Evolutionary conservation across 768 basidiomycete species (phyloP).

Genomic region (Cantharellus anzutake): DNA sequence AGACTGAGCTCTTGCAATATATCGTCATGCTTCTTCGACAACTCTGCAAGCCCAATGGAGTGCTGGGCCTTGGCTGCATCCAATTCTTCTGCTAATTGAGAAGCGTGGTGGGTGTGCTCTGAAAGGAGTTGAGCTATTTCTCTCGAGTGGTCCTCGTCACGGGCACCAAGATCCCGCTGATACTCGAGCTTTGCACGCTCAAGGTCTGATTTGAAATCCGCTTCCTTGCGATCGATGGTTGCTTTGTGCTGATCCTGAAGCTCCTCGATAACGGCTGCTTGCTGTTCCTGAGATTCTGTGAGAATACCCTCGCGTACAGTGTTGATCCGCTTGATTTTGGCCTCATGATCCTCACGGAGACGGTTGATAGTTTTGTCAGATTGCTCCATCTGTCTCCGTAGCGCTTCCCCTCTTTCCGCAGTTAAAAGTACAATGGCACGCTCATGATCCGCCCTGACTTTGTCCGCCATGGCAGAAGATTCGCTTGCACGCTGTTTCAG

Average conservation of each 20-base stretch:
- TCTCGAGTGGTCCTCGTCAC: constrained; percentile 37
- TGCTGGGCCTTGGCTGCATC: constrained; percentile 28
- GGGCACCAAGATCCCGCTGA: constrained; percentile 28
- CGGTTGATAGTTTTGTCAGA: constrained; percentile 44
- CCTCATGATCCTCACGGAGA: constrained; percentile 56
- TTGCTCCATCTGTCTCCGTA: constrained; percentile 43
- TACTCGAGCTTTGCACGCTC: constrained; percentile 50
- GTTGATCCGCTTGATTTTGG: constrained; percentile 52
- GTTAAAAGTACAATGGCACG: constrained; percentile 8
- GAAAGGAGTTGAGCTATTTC: constrained; percentile 8
- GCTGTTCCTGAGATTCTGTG: constrained; percentile 53
- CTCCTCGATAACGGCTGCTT: constrained; percentile 36
- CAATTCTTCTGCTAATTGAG: constrained; percentile 31
- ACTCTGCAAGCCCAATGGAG: constrained; percentile 21
- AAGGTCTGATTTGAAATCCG: constrained; percentile 41
- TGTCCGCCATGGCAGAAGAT: constrained; percentile 1
- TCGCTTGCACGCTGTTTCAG: neutral
- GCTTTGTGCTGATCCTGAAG: constrained; percentile 57
- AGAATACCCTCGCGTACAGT: constrained; percentile 56
- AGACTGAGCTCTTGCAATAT: constrained; percentile 4
- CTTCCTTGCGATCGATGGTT: constrained; percentile 46
- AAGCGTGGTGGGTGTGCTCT: constrained; percentile 7
- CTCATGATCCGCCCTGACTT: constrained; percentile 7
- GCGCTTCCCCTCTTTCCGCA: constrained; percentile 22
- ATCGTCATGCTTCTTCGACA: constrained; percentile 25